Base-by-base conservation (phyloP, 1,284 basidiomycete species). In the Flammula alnicola region DNA sequence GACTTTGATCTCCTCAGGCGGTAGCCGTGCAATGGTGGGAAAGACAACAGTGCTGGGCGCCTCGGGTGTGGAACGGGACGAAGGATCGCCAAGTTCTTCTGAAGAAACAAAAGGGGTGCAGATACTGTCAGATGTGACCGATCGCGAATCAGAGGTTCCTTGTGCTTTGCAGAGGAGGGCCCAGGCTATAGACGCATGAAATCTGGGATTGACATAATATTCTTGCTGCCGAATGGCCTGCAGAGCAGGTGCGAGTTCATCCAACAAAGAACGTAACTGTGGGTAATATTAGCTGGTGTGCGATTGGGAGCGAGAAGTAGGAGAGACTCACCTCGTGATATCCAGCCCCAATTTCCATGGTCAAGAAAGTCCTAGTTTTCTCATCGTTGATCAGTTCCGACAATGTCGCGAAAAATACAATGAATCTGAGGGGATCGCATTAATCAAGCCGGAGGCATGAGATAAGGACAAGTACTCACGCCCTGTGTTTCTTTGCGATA, bases 181-280 rank as follows among this genome's bases (percentile, higher is more conserved):
- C 91, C 92, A 93, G 7, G 81, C 90, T 45, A 94, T 79, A 1
- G 91, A 93, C 9, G 83, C 79, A 61, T 94, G 92, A 61, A 92
- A 93, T 25, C 82, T 79, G 12, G 92, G 88, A 32, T 79, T 70
- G 17, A 70, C 60, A 63, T 94, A 93, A 67, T 87, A 93, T 46
- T 79, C 77, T 58, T 83, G 81, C 54, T 93, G 88, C 30, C 83
- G 81, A 26, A 91, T 72, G 5, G 66, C 60, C 10, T 68, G 70
- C 31, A 93, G 68, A 2, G 72, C 70, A 2, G 85, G 81, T 2
- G 74, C 70, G 32, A 92, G 65, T 11, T 72, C 68, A 38, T 79
- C 70, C 1, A 80, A 72, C 29, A 91, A 69, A 7, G 63, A 57
- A 51, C 71, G 68, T 12, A 91, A 65, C 89, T 91, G 25, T 52